Evolutionary conservation across 495 filamentous ascomycete genomes (phyloP), one percentile per base, ranked within the genome.

Genomic region (Opeltia flavorubescens): DNA sequence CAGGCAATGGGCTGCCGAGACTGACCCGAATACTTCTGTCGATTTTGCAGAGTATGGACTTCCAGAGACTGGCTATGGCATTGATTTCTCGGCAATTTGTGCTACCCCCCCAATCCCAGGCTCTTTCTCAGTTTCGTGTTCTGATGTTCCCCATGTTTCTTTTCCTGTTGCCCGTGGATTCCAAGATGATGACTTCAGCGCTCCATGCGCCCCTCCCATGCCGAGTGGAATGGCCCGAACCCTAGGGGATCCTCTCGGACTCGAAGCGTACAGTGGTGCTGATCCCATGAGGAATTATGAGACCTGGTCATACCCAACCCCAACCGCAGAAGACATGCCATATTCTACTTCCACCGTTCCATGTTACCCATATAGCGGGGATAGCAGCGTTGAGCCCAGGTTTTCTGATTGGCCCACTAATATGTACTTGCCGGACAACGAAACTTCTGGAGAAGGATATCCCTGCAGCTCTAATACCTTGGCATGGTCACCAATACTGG

Each of bases 1-100:
- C 33, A 35, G 38, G 26, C 53, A 52, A 15, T 55, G 53, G 53
- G 53, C 50, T 11, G 53, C 47, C 43, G 20, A 50, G 34, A 55
- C 44, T 30, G 40, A 34, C 36, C 45, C 50, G 26, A 33, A 45
- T 18, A 23, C 45, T 35, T 18, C 30, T 43, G 11, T 31, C 8
- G 35, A 43, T 18, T 38, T 18, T 46, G 43, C 11, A 28, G 26
- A 43, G 2, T 30, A 35, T 35, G 51, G 33, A 15, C 38, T 41
- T 20, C 33, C 28, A 23, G 27, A 41, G 21, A 18, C 44, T 30
- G 47, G 31, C 23, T 46, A 46, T 46, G 31, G 23, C 5, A 29
- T 33, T 41, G 47, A 50, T 24, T 20, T 20, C 13, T 15, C 29
- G 18, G 25, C 20, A n/a, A n/a, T 17, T 13, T 17, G 20, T 30